Base-by-base conservation (phyloP, 148 eudicot genomes). In the Simmondsia chinensis region DNA sequence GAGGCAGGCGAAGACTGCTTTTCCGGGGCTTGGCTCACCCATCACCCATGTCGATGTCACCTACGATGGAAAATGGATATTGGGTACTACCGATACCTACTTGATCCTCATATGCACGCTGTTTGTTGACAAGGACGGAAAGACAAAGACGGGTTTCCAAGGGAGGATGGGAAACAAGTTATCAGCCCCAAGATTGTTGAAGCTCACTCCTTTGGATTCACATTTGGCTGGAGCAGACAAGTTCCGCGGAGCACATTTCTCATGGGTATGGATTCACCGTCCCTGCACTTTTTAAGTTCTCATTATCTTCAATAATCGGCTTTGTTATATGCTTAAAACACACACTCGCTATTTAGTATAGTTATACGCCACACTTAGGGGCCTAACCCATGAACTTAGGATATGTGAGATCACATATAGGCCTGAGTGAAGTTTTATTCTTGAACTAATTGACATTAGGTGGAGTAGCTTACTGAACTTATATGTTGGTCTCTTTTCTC, bases 1-100 rank as follows among this genome's bases (percentile, higher is more conserved):
- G 99, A 77, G 99, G 68, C 78, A 67, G 59, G 99, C 99, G 1
- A 91, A 86, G 73, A 91, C 99, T 6, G 99, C 95, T 5, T 91
- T 91, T 41, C 99, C 99, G 3, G 93, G 97, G 7, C 75, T 91
- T 6, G 97, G 97, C 7, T 85, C 94, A 0, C 94, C 97, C 0
- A 77, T 91, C 22, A 91, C 94, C 0, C 81, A 87, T 54, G 95
- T 91, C 12, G 97, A 91, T 63, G 97, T 85, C 20, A 91, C 97
- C 5, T 91, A 85, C 54, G 95, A 91, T 74, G 97, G 97, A n/a
- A 91, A 85, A 52, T 91, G 97, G 97, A 68, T 91, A 31, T 49
- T 91, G 77, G 97, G 95, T 31, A 91, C 97, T 0, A 85, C 97
- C 0, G 88, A 85, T 41, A 74, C 81, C 1, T 85, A 85, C 54